A percentile compares a stretch with the other conserved stretches of the same genome.
phyloP scores from a whole-genome alignment of 2,329 filamentous ascomycete genomes.

The Thielaviopsis punctulata region DNA sequence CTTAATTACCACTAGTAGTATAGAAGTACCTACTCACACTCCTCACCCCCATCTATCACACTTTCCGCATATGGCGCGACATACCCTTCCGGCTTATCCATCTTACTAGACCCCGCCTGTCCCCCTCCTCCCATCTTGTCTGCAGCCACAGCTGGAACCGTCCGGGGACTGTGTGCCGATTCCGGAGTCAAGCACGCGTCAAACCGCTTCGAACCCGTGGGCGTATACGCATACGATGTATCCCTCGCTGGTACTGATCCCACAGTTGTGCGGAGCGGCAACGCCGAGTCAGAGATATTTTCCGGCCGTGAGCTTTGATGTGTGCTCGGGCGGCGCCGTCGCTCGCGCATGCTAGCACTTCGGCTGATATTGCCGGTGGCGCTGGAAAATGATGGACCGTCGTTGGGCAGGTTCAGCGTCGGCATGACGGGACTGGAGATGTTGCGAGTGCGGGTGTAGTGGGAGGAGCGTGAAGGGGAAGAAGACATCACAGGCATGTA shows the following conservation, averaged over 20 bases:
- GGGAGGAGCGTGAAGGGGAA: background rate
- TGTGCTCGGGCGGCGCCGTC: background rate
- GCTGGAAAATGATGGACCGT: no score
- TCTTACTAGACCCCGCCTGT: no score
- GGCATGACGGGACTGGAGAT: background rate
- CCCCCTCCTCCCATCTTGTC: background rate
- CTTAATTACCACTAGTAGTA: no score
- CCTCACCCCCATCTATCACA: no score
- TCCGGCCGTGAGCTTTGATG: background rate
- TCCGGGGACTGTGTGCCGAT: background rate
- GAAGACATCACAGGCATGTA: background rate
- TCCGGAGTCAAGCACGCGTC: background rate
- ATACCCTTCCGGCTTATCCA: no score
- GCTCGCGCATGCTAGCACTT: background rate
- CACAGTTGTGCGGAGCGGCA: background rate
- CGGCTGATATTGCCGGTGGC: background rate
- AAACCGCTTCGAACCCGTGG: background rate
- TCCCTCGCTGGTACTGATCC: no score
- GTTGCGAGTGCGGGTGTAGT: background rate
- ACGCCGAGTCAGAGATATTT: background rate
- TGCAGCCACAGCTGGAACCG: background rate
- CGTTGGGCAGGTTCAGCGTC: background rate
- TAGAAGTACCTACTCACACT: no score
- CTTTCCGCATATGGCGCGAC: no score
- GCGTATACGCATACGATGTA: background rate